Percentiles rank a stretch among this genome's conserved stretches.
These are phyloP conservation scores for Roridomyces roridus DNA, from an alignment of 768 basidiomycete species.

Conservation along the genomic window DNA sequence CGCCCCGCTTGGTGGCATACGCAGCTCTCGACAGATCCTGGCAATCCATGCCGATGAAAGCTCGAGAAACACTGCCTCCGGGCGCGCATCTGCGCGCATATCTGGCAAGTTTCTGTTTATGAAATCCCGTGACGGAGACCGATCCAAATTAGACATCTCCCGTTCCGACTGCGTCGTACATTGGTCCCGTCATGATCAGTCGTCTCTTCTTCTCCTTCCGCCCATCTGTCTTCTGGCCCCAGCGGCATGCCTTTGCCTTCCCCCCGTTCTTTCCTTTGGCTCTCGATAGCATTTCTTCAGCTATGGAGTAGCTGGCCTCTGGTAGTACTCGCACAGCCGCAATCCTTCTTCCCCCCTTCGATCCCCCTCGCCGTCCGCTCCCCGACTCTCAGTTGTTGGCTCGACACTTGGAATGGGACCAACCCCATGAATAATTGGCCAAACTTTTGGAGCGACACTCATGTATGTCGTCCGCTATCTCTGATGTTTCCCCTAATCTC, in stretches of 20 bases:
- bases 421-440: constrained; percentile 48
- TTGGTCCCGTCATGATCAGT: too few relatives aligned
- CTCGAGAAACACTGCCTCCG: too few relatives aligned
- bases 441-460: constrained; percentile 53
- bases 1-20: too few relatives aligned
- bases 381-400: constrained; percentile 58
- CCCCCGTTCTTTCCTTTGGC: neutral
- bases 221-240: neutral
- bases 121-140: too few relatives aligned
- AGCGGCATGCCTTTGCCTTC: neutral
- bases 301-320: too few relatives aligned
- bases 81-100: too few relatives aligned
- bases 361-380: constrained; percentile 59
- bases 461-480: constrained; percentile 38
- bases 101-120: too few relatives aligned
- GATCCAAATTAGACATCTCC: too few relatives aligned
- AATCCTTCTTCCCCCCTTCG: constrained; percentile 46
- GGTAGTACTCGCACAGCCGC: constrained; percentile 15
- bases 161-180: too few relatives aligned
- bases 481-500: neutral
- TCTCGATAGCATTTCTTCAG: too few relatives aligned
- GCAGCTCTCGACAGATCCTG: too few relatives aligned
- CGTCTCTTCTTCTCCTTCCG: neutral
- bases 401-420: constrained; percentile 33
- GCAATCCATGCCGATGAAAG: too few relatives aligned